Base-by-base conservation (phyloP, 768 basidiomycete species). In the Boletellus sp. region DNA sequence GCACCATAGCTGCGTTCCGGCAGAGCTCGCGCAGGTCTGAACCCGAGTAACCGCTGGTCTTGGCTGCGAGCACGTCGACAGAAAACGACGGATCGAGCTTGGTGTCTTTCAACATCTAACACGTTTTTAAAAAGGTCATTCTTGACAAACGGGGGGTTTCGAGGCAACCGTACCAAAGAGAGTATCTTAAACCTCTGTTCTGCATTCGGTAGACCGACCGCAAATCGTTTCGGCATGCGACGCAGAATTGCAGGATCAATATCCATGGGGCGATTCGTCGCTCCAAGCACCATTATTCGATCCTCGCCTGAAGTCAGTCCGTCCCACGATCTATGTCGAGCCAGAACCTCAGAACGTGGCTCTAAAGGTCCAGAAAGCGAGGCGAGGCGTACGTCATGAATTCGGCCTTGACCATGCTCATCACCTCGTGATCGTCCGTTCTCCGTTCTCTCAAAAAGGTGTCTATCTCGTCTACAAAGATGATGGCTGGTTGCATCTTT, bases 391-490 rank as follows among this genome's bases (percentile, higher is more conserved):
- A 90, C 87, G 87, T 91, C 89, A 92, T 91, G 59, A 91, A 91
- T 62, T 93, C 90, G 0, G 94, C 94, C 69, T 97, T 96, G 81
- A 97, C 94, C 93, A 97, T 97, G 5, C 87, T 94, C 32, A 94
- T 98, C 45, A 93, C 95, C 61, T 99, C 96, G 65, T 99, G 96
- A 62, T 98, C 95, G 10, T 86, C 85, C 48, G 82, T 80, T 23
- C 84, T 83, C 53, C 96, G 77, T 65, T 95, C 90, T 47, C 94
- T 77, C 66, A 99, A 71, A 68, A 99, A 92, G 1, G 90, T 91
- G 62, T 99, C 95, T 57, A 99, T 97, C 70, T 98, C 96, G 65
- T 99, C 95, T 62, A 98, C 96, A 69, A 99, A 99, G 57, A 99
- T 94, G 64, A 99, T 98, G 50, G 85, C 80, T 0, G 96, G 96